A percentile compares a stretch with the other conserved stretches of the same genome.
Conservation (phyloP, 75 land plant genomes). For the Selaginella tamariscina region DNA sequence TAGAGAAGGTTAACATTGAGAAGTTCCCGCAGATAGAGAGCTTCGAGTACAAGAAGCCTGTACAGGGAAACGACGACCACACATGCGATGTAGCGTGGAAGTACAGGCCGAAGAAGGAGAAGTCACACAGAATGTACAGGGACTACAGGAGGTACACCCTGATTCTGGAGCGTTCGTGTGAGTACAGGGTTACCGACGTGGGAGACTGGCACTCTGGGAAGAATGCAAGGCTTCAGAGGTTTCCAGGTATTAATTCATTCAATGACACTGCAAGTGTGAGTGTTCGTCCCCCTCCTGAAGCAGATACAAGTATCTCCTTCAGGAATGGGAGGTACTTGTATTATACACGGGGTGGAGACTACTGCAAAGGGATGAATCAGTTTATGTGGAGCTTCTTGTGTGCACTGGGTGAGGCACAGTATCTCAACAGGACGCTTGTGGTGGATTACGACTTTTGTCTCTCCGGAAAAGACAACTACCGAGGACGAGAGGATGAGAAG, state of each 20-base stretch:
- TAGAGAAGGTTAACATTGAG: conserved; percentile 43
- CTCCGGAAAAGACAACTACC: conserved; percentile 35
- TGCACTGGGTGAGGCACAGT: conserved; percentile 84
- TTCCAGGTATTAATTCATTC: not conserved
- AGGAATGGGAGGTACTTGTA: conserved; percentile 56
- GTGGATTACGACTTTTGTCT: conserved; percentile 77
- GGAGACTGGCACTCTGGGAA: conserved; percentile 74
- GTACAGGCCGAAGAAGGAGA: conserved; percentile 61
- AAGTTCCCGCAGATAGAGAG: conserved; percentile 45
- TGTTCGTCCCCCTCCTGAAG: conserved; percentile 13
- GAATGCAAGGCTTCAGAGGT: conserved; percentile 58
- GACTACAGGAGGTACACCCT: conserved; percentile 67
- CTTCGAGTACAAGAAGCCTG: conserved; percentile 48
- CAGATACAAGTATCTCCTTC: conserved; percentile 19
- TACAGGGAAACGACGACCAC: conserved; percentile 34
- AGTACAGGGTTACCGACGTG: conserved; percentile 30
- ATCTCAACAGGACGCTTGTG: conserved; percentile 76
- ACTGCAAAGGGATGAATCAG: conserved; percentile 90
- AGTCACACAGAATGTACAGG: conserved; percentile 67
- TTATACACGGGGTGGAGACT: conserved; percentile 72
- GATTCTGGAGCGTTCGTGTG: conserved; percentile 35
- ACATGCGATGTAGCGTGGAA: conserved; percentile 83
- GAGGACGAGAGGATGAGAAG: conserved; percentile 56
- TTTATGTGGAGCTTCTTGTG: conserved; percentile 88
- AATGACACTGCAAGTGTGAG: conserved; percentile 13